Evolutionary conservation across 345 rosid species (phyloP), one percentile per base, ranked within the genome.

Genomic region (Litchi chinensis): DNA sequence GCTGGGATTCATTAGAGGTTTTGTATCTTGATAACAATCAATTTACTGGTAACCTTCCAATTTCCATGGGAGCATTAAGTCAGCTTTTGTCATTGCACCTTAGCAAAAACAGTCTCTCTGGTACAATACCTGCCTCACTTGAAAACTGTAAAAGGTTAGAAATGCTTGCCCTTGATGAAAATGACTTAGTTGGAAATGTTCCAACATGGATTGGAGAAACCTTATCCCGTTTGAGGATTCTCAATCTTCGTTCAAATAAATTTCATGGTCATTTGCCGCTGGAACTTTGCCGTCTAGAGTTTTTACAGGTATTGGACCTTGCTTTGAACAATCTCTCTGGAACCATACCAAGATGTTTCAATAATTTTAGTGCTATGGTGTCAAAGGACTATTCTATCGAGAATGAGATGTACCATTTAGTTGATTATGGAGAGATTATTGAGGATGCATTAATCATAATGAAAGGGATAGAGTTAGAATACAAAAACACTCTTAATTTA

Each of bases 291-390:
- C 9, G 6, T 5, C 8, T 60, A 0, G 16, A 28, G 59, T 50
- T 10, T 26, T 66, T 64, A 5, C 73, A 64, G 0, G 63, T 78
- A 2, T 7, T 69, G 15, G 84, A 82, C 44, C 68, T 82, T 13
- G 76, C 82, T 5, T 0, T 44, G 4, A 82, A 59, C 70, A 75
- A 32, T 32, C 46, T 75, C 5, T 75, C 76, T 0, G 79, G 70
- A 18, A 18, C 15, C 5, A 22, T 82, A 37, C 81, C 79, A 4
- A 68, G 22, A 10, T 74, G 76, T 24, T 37, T 82, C 39, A 12
- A 5, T 63, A 69, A 68, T 28, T 68, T 77, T 0, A 60, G n/a
- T 8, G 64, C 57, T 9, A 71, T 68, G 74, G 64, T 22, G 24
- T n/a, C 11, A 21, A 8, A 5, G 54, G 8, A 19, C 56, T 16